Evolutionary conservation across 208 protist species (phyloP).

Genomic region (Acanthamoeba lenticulata): DNA sequence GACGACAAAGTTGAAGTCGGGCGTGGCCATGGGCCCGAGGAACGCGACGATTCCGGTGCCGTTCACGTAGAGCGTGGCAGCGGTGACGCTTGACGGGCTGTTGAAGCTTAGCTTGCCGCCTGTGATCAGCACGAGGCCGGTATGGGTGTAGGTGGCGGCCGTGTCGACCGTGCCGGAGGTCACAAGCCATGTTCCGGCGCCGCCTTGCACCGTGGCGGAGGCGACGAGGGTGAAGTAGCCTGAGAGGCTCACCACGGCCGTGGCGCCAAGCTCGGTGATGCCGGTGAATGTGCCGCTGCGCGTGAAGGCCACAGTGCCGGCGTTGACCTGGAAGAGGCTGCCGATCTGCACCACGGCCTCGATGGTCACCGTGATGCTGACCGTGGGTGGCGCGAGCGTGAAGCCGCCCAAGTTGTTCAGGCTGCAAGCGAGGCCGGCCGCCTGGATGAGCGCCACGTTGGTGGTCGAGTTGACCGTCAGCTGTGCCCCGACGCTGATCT

Average conservation of each 20-base stretch:
- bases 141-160: conserved; percentile 3
- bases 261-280: neutral
- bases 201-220: neutral
- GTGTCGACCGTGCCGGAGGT: neutral
- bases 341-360: neutral
- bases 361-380: conserved; percentile 48
- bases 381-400: neutral
- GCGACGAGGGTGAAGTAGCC: neutral
- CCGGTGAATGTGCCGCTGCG: conserved; percentile 31
- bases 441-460: neutral
- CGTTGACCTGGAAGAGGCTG: neutral
- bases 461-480: conserved; percentile 40
- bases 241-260: neutral
- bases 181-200: neutral
- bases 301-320: conserved; percentile 15
- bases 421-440: neutral
- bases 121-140: neutral
- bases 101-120: neutral
- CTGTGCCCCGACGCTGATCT: neutral
- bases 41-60: neutral
- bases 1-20: neutral
- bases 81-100: neutral
- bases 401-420: neutral
- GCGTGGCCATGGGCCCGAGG: neutral
- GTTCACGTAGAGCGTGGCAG: neutral